Conservation (phyloP, 306 rosid species). For the Aeschynomene evenia region DNA sequence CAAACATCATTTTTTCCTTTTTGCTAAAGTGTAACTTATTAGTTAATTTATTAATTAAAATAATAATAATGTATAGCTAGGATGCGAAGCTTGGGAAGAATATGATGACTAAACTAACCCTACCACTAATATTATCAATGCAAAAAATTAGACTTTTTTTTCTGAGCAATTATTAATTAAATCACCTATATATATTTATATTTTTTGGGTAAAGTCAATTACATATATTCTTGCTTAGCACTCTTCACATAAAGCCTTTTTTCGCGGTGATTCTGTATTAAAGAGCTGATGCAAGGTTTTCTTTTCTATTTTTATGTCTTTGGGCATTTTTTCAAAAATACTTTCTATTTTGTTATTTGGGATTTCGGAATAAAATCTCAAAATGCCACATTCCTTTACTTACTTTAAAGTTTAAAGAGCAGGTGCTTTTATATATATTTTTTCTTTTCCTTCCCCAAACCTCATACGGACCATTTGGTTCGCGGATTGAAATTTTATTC, state of each 20-base stretch:
- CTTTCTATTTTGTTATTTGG: background rate
- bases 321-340: background rate
- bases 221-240: background rate
- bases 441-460: background rate
- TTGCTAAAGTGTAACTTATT: background rate
- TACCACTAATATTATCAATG: background rate
- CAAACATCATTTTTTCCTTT: slow-evolving; percentile 2
- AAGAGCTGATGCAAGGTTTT: background rate
- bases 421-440: background rate
- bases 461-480: no score
- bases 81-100: background rate
- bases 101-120: slow-evolving; percentile 3
- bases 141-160: slow-evolving; percentile 23
- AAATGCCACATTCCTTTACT: slow-evolving; percentile 20
- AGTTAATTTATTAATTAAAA: background rate
- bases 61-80: background rate
- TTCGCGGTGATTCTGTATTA: slow-evolving; percentile 20
- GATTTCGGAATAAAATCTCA: background rate
- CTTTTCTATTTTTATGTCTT: slow-evolving; percentile 9
- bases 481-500: no score
- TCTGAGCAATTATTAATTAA: background rate
- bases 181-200: no score
- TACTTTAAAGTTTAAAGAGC: slow-evolving; percentile 14
- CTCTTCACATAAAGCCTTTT: slow-evolving; percentile 28
- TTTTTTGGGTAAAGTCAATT: no score